phyloP scores from a whole-genome alignment of 257 asterid species.

The Gentiana dahurica region DNA sequence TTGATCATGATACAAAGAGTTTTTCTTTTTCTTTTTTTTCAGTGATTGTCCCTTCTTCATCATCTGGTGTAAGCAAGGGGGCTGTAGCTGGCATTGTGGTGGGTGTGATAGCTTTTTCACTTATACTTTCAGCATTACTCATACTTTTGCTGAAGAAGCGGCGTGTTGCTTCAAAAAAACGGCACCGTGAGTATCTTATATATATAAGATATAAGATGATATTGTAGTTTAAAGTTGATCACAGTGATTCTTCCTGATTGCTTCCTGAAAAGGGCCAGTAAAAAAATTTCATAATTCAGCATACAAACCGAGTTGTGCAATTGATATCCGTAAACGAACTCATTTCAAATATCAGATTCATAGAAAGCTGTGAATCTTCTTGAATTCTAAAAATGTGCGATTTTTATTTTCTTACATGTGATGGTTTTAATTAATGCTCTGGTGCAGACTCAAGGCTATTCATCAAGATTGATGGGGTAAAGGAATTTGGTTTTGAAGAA shows the following conservation, averaged over 20 bases:
- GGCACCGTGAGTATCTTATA: slow-evolving; percentile 30
- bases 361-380: too few species aligned
- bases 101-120: slow-evolving; percentile 76
- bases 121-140: slow-evolving; percentile 49
- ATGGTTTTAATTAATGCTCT: slow-evolving; percentile 4
- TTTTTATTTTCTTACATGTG: neutral
- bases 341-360: too few species aligned
- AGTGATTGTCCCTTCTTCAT: slow-evolving; percentile 31
- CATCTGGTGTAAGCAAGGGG: slow-evolving; percentile 69
- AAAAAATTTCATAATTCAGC: too few species aligned
- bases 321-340: too few species aligned
- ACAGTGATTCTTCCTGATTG: too few species aligned
- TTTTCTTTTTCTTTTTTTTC: slow-evolving; percentile 9
- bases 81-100: slow-evolving; percentile 68
- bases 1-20: too few species aligned
- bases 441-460: slow-evolving; percentile 64
- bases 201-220: too few species aligned
- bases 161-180: slow-evolving; percentile 38
- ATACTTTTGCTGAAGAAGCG: slow-evolving; percentile 39
- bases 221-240: too few species aligned
- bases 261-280: too few species aligned
- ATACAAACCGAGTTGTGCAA: too few species aligned
- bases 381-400: too few species aligned
- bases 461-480: slow-evolving; percentile 77
- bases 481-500: slow-evolving; percentile 58